Base-by-base conservation (phyloP, 225 moss, liverwort and hornwort species). In the Lunularia cruciata region DNA sequence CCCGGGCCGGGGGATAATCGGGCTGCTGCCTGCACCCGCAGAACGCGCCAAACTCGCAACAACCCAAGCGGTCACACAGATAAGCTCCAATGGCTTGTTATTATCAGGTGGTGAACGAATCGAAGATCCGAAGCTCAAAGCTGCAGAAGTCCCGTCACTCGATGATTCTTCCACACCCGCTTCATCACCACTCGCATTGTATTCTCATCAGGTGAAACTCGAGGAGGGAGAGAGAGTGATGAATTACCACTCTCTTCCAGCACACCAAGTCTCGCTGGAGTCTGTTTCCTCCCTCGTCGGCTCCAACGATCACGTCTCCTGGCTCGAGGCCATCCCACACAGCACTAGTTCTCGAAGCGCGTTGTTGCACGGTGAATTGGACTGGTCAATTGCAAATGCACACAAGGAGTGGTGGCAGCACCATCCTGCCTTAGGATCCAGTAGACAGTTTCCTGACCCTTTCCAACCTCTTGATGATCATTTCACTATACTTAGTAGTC, bases 391-490 rank as follows among this genome's bases (percentile, higher is more conserved):
- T 5, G 49, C 34, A 33, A 43, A 7, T 15, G 53, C 67, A 1
- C 9, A 20, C 67, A 68, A 68, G 34, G 67, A 68, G 20, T 68
- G 33, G 49, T 68, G 67, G 67, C 49, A 53, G 16, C 34, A 43
- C 7, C 43, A 7, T 43, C 7, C 43, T 15, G n/a, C 65, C 3
- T 46, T 46, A 43, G 40, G 6, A 19, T 34, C 63, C 11, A 35
- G 34, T 16, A 34, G 49, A 20, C 34, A 23, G 36, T 19, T 36
- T 37, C 51, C 12, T n/a, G 35, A 37, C 25, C 30, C 27, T 14
- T 33, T 65, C 47, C 46, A 65, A 47, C 32, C 27, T 47, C 8
- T 23, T 16, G 23, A 63, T 8, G n/a, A n/a, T 12, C 39, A 42
- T 0, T 45, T 26, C 45, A 45, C n/a, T 1, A 26, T 63, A 40